Evolutionary conservation across 164 flowering plant species (phyloP).

Genomic region (Magnolia officinalis): DNA sequence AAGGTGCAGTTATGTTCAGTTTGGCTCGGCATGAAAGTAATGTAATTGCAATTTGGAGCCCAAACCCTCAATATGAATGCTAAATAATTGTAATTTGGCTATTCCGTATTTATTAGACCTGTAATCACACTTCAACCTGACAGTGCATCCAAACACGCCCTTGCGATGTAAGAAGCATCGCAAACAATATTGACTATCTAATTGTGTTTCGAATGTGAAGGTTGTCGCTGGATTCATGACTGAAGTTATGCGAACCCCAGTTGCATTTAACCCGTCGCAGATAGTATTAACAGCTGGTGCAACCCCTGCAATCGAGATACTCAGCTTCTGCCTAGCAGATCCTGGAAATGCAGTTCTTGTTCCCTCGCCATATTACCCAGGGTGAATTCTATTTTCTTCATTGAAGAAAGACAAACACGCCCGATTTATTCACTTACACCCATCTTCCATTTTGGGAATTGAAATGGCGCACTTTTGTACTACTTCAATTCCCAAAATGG

Average conservation of each 20-base stretch:
- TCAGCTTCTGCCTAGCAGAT: slow-evolving; percentile 88
- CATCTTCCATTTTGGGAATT: not conserved
- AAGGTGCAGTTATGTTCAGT: too few species aligned
- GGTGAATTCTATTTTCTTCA: slow-evolving; percentile 36
- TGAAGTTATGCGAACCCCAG: slow-evolving; percentile 38
- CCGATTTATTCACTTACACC: not conserved
- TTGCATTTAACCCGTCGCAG: slow-evolving; percentile 64
- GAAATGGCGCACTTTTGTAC: not conserved
- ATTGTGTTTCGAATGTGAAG: slow-evolving; percentile 29
- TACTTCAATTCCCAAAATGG: not conserved
- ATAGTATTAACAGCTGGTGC: slow-evolving; percentile 78
- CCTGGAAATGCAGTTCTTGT: slow-evolving; percentile 93
- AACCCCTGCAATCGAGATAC: slow-evolving; percentile 81
- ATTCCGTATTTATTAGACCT: not conserved
- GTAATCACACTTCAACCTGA: not conserved
- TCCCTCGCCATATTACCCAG: slow-evolving; percentile 85
- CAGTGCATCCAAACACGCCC: not conserved
- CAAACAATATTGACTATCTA: not conserved
- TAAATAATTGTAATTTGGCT: not conserved
- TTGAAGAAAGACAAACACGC: not conserved
- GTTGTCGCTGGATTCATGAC: slow-evolving; percentile 87
- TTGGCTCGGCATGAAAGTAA: too few species aligned
- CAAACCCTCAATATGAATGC: not conserved
- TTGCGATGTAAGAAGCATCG: not conserved
- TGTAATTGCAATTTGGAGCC: too few species aligned